A percentile compares a stretch with the other conserved stretches of the same genome.
phyloP scores from a whole-genome alignment of 2,329 filamentous ascomycete species.

The Botrytis squamosa region DNA sequence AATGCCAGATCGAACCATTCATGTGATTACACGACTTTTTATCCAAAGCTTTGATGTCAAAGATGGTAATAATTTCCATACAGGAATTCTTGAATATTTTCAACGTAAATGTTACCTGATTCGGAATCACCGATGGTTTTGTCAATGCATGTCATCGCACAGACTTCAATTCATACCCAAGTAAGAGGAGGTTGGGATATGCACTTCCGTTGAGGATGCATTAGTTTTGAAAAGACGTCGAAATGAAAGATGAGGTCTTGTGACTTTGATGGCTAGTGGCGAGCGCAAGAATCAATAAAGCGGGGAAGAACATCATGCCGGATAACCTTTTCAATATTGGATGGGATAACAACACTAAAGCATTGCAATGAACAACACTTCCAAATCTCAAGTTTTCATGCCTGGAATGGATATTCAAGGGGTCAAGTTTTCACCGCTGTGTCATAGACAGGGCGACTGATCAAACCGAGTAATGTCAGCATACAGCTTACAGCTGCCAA shows the following conservation, averaged over 20 bases:
- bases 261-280: background rate
- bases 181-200: background rate
- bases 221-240: background rate
- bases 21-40: constrained; percentile 15
- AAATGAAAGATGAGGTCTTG: constrained; percentile 2
- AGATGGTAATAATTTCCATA: constrained; percentile 8
- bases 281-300: constrained; percentile 6
- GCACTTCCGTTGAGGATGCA: background rate
- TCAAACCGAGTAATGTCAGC: too few species aligned
- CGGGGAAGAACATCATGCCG: background rate
- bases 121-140: background rate
- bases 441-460: background rate
- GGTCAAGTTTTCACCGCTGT: background rate
- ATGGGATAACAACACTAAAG: background rate
- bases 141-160: background rate
- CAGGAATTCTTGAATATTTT: background rate
- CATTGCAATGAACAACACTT: background rate
- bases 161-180: constrained; percentile 4
- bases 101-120: background rate
- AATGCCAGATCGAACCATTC: constrained; percentile 5
- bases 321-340: background rate
- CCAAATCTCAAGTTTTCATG: background rate
- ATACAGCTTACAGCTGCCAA: background rate
- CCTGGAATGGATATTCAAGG: background rate
- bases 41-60: constrained; percentile 4